Base-by-base conservation (phyloP, 352 stramenopile species). In the Phytophthora citricola region DNA sequence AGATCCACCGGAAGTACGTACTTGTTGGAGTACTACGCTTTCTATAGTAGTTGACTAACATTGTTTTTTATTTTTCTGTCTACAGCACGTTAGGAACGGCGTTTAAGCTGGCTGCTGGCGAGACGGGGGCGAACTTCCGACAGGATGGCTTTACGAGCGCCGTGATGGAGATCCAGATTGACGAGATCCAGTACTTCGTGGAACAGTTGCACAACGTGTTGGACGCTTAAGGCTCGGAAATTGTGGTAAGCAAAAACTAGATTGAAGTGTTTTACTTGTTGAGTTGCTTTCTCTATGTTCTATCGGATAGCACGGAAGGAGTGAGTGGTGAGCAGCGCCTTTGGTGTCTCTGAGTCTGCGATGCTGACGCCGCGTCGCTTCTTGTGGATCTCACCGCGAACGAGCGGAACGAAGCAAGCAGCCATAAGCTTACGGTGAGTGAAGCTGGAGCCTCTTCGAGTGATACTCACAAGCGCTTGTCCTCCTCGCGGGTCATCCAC, bases 71-170 rank as follows among this genome's bases (percentile, higher is more conserved):
- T 20, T 44, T 47, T 70, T 49, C 17, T 68, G 6, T 58, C 26
- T 44, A 14, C 56, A 95, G 87, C 55, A 95, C 84, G 31, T 91
- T 99, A 49, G 95, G 94, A 26, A 95, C 96, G 34, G 89, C 94
- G 36, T 99, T 99, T 79, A 89, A 96, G 60, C 69, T 98, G 32
- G 94, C 95, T 10, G 96, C 96, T 17, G 89, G 92, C 9, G 93
- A 98, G 45, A 98, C 97, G 36, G 90, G 93, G 41, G 93, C 91
- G 14, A 93, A 90, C 50, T 98, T 98, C 74, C 76, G 83, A 44
- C 96, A 99, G 71, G 95, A 99, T 69, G 94, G 95, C 55, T 99
- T 99, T 71, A 95, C 98, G 58, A 97, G 89, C 51, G 94, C 97
- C 38, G 94, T 98, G 4, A 96, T 99, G 59, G 94, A 99, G 81